Evolutionary conservation across 305 asterid genomes (phyloP).

Genomic region (Plantago lanceolata): DNA sequence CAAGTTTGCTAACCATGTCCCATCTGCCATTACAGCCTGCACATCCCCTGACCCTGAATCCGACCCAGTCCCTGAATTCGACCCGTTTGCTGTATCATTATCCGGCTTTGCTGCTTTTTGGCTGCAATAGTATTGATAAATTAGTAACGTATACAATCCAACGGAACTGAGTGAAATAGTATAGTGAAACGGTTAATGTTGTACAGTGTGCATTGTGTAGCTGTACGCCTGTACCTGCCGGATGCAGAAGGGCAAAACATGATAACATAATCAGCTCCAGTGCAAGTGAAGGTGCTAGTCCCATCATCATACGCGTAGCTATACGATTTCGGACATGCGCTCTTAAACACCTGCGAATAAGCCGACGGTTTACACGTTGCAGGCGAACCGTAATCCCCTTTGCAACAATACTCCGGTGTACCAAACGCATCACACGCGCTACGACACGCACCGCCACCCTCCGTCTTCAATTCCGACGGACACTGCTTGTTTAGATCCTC

Average conservation of each 20-base stretch:
- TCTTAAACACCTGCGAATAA: constrained; percentile 42
- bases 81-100: constrained; percentile 18
- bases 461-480: constrained; percentile 38
- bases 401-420: constrained; percentile 53
- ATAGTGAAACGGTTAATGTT: too few relatives aligned
- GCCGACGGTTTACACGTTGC: constrained; percentile 36
- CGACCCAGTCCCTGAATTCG: constrained; percentile 26
- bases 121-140: constrained; percentile 40
- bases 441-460: constrained; percentile 40
- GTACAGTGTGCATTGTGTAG: constrained; percentile 12
- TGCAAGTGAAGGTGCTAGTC: constrained; percentile 54
- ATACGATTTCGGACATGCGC: constrained; percentile 51
- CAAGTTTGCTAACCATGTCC: constrained; percentile 74
- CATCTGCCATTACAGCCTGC: constrained; percentile 57
- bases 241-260: constrained; percentile 46
- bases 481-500: constrained; percentile 39
- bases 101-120: constrained; percentile 40
- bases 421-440: constrained; percentile 55
- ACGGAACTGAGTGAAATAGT: too few relatives aligned
- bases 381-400: constrained; percentile 44
- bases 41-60: constrained; percentile 36
- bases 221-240: constrained; percentile 5
- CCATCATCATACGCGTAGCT: constrained; percentile 65
- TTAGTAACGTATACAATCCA: background rate
- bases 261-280: constrained; percentile 41